Conservation (phyloP, 2,329 filamentous ascomycete species). For the Clarireedia hainanense region DNA sequence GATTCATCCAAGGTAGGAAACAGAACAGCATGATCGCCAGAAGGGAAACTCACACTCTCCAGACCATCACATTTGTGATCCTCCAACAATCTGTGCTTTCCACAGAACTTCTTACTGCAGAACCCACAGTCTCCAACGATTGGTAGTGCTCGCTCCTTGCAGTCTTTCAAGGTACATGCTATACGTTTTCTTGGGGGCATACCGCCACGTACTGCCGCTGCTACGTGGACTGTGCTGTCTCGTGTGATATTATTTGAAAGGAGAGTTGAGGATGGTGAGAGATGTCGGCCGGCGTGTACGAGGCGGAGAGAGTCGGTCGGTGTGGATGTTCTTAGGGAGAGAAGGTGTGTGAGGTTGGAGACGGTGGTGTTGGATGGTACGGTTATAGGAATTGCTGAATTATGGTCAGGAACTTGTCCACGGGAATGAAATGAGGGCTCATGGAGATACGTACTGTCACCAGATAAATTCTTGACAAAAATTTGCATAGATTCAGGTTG, state of each 20-base stretch:
- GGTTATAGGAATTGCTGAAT: conserved; percentile 46
- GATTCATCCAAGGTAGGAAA: not conserved
- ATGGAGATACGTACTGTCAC: conserved; percentile 42
- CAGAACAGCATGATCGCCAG: conserved; percentile 1
- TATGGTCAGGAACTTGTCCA: conserved; percentile 19
- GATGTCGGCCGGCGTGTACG: conserved; percentile 50
- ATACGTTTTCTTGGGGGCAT: conserved; percentile 66
- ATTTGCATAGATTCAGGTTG: conserved; percentile 46
- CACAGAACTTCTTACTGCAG: conserved; percentile 89
- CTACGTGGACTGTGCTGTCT: conserved; percentile 45
- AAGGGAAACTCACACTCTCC: conserved; percentile 61
- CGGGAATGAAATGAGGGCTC: conserved; percentile 3
- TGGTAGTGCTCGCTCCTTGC: conserved; percentile 78
- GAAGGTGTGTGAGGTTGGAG: conserved; percentile 45
- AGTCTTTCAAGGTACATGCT: conserved; percentile 82
- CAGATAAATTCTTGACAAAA: conserved; percentile 51
- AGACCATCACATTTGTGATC: conserved; percentile 88
- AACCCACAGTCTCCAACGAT: conserved; percentile 96
- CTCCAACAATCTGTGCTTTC: conserved; percentile 88
- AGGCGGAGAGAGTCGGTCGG: conserved; percentile 44
- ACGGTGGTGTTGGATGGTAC: conserved; percentile 46
- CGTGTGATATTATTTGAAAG: conserved; percentile 39
- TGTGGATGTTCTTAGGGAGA: conserved; percentile 49
- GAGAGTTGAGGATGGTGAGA: conserved; percentile 34
- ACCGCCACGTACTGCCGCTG: conserved; percentile 44